phyloP scores from a whole-genome alignment of 2,329 filamentous ascomycete genomes.

The Zymoseptoria passerinii region DNA sequence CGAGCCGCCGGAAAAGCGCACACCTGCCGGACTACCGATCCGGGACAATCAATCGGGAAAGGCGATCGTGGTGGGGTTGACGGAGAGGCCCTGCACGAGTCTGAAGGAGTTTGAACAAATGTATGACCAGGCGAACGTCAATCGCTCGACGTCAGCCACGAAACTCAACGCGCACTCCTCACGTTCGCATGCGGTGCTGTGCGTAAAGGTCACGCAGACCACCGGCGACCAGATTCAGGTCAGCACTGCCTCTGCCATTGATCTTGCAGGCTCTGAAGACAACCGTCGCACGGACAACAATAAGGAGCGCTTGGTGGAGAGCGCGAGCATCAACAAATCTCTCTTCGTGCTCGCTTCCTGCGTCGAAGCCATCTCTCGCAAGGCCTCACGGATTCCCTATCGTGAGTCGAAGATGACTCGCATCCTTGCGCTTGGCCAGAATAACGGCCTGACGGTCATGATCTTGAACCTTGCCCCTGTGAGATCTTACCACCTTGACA shows the following conservation, averaged over 20 bases:
- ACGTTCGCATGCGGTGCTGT: conserved; percentile 88
- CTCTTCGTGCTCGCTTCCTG: conserved; percentile 91
- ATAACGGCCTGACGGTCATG: conserved; percentile 93
- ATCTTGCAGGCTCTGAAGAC: conserved; percentile 90
- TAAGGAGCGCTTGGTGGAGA: conserved; percentile 87
- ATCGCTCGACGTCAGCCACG: conserved; percentile 84
- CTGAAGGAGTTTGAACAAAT: conserved; percentile 81
- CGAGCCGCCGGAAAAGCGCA: conserved; percentile 76
- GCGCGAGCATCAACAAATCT: conserved; percentile 94
- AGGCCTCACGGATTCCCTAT: conserved; percentile 72
- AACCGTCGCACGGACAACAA: conserved; percentile 90
- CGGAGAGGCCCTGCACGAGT: conserved; percentile 70
- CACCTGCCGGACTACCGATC: conserved; percentile 71
- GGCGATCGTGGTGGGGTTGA: conserved; percentile 84
- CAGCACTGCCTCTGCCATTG: conserved; percentile 86
- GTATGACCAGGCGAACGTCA: conserved; percentile 79
- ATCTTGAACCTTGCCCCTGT: conserved; percentile 87
- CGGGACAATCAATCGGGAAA: conserved; percentile 91
- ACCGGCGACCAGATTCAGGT: conserved; percentile 60
- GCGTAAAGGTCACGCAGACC: conserved; percentile 76
- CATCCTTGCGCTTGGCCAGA: conserved; percentile 84
- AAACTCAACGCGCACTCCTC: conserved; percentile 97
- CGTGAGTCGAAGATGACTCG: conserved; percentile 96
- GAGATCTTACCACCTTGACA: conserved; percentile 89
- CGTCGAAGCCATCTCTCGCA: conserved; percentile 83